These are phyloP conservation scores for Alternaria solani DNA, from an alignment of 2,329 filamentous ascomycete genomes.

Conservation along the genomic window DNA sequence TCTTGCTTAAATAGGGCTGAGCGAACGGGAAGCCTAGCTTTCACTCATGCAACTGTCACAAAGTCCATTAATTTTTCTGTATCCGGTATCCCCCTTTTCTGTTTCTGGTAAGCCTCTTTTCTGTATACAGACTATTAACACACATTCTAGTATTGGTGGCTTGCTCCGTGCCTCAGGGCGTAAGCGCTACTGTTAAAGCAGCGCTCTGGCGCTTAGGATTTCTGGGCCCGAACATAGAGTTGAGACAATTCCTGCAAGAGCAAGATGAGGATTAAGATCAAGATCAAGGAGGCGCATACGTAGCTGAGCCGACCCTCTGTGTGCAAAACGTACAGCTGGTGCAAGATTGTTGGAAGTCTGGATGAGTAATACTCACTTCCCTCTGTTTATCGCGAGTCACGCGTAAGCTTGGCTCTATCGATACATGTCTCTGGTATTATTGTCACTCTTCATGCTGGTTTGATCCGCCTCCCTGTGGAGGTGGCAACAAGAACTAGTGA, in stretches of 20 bases:
- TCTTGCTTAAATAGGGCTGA: not conserved
- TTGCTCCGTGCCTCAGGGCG: not conserved
- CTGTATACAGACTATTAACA: not conserved
- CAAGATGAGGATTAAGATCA: not conserved
- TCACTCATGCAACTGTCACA: too few relatives aligned
- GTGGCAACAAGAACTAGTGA: not conserved
- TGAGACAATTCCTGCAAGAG: not conserved
- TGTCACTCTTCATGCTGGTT: not conserved
- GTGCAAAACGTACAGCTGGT: not conserved
- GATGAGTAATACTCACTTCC: not conserved
- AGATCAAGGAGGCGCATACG: not conserved
- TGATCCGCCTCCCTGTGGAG: not conserved
- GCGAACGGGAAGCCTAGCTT: not conserved
- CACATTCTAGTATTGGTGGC: not conserved
- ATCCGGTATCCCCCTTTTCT: not conserved
- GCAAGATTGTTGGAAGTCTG: not conserved
- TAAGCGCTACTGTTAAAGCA: not conserved
- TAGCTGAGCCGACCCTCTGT: not conserved
- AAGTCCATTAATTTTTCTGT: not conserved
- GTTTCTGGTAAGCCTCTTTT: not conserved
- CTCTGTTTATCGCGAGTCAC: not conserved
- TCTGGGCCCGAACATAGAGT: not conserved
- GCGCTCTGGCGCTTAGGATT: not conserved
- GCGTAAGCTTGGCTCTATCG: not conserved
- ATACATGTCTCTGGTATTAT: not conserved